Conservation (phyloP, 768 basidiomycete species). For the Serendipita indica region DNA sequence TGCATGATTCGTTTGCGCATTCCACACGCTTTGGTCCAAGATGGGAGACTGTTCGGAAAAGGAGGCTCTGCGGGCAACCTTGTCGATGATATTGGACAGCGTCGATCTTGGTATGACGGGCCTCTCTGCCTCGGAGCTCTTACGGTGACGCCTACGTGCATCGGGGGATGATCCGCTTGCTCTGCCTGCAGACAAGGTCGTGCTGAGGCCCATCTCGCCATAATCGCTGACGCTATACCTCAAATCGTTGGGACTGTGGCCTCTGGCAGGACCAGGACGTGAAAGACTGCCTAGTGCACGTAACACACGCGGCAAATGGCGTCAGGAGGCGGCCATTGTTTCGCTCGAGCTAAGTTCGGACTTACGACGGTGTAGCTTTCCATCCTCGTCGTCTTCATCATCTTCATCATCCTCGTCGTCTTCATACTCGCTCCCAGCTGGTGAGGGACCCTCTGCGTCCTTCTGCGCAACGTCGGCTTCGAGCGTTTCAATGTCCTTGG, state of each 20-base stretch:
- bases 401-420: slow-evolving; percentile 36
- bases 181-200: not conserved
- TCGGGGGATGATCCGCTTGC: not conserved
- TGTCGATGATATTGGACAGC: slow-evolving; percentile 4
- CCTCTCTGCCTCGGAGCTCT: not conserved
- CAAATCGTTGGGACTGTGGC: not conserved
- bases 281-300: not conserved
- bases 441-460: slow-evolving; percentile 38
- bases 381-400: slow-evolving; percentile 41
- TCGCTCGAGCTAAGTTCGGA: not conserved
- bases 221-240: not conserved
- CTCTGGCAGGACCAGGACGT: not conserved
- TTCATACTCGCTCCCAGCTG: slow-evolving; percentile 37
- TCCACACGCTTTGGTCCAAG: slow-evolving; percentile 47
- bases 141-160: not conserved
- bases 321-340: not conserved
- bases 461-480: slow-evolving; percentile 42
- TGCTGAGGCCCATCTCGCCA: not conserved
- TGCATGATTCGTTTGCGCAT: slow-evolving; percentile 61
- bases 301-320: not conserved
- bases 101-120: not conserved
- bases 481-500: slow-evolving; percentile 42
- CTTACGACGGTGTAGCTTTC: slow-evolving; percentile 10
- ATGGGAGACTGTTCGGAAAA: not conserved
- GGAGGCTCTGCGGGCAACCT: not conserved